Conservation (phyloP, 345 rosid genomes). For the Hibiscus syriacus region DNA sequence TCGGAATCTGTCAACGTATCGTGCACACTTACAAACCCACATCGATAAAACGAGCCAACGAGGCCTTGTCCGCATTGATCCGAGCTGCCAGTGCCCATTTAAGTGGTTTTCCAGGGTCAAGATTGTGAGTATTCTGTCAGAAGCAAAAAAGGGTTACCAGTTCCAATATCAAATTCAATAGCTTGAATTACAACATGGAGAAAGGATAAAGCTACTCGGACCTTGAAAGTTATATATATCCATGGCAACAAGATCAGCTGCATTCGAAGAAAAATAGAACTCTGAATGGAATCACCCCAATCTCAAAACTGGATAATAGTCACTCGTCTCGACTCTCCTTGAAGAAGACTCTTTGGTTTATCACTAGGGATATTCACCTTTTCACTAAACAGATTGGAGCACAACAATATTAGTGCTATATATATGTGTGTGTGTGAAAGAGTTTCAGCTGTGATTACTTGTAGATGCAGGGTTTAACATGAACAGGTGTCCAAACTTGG, state of each 20-base stretch:
- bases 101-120: neutral
- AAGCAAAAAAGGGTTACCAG: constrained; percentile 20
- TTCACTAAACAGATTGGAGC: constrained; percentile 20
- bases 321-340: constrained; percentile 14
- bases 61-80: neutral
- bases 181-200: neutral
- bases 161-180: neutral
- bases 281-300: constrained; percentile 7
- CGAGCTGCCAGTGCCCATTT: constrained; percentile 32
- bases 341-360: constrained; percentile 34
- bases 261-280: constrained; percentile 24
- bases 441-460: neutral
- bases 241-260: constrained; percentile 31
- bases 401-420: neutral
- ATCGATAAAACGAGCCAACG: constrained; percentile 2
- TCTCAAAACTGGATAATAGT: constrained; percentile 30
- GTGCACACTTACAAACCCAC: neutral
- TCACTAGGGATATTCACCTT: constrained; percentile 28
- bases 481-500: constrained; percentile 21
- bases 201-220: neutral
- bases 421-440: neutral
- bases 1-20: neutral
- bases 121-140: constrained; percentile 33
- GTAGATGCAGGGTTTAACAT: neutral
- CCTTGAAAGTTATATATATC: constrained; percentile 17